These are phyloP conservation scores for Raffaelea arxii DNA, from an alignment of 2,329 filamentous ascomycete genomes.

Conservation along the genomic window DNA sequence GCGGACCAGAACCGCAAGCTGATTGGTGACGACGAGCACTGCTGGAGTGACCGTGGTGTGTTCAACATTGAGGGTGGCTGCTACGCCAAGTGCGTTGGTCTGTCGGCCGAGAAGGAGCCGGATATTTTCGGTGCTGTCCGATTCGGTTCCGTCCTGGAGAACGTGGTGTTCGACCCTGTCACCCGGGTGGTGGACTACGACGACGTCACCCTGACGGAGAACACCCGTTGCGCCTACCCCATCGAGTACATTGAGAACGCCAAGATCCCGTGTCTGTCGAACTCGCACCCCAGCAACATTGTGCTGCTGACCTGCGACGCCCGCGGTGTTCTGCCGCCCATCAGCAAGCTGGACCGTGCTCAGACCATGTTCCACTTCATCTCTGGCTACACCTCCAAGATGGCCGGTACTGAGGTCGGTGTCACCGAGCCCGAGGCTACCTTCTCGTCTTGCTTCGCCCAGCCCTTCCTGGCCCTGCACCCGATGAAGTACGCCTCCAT, in stretches of 20 bases:
- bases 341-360: constrained; percentile 87
- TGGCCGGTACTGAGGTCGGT: constrained; percentile 97
- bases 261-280: constrained; percentile 90
- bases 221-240: constrained; percentile 88
- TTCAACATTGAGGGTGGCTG: constrained; percentile 99
- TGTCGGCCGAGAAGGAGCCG: constrained; percentile 97
- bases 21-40: constrained; percentile 99
- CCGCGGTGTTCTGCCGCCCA: constrained; percentile 91
- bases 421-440: constrained; percentile 96
- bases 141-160: constrained; percentile 96
- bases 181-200: constrained; percentile 93
- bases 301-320: constrained; percentile 97
- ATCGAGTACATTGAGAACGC: constrained; percentile 99
- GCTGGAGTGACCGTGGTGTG: constrained; percentile 92
- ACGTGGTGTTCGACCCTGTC: constrained; percentile 90
- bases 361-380: constrained; percentile 99
- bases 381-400: constrained; percentile 98
- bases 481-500: constrained; percentile 99
- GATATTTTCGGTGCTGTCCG: constrained; percentile 95
- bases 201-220: constrained; percentile 89
- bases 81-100: constrained; percentile 97
- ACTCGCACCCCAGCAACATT: constrained; percentile 90
- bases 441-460: constrained; percentile 98
- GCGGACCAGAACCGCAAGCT: constrained; percentile 92
- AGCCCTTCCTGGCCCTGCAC: constrained; percentile 97